Base-by-base conservation (phyloP, 1,284 basidiomycete species). In the Heterobasidion irregulare region DNA sequence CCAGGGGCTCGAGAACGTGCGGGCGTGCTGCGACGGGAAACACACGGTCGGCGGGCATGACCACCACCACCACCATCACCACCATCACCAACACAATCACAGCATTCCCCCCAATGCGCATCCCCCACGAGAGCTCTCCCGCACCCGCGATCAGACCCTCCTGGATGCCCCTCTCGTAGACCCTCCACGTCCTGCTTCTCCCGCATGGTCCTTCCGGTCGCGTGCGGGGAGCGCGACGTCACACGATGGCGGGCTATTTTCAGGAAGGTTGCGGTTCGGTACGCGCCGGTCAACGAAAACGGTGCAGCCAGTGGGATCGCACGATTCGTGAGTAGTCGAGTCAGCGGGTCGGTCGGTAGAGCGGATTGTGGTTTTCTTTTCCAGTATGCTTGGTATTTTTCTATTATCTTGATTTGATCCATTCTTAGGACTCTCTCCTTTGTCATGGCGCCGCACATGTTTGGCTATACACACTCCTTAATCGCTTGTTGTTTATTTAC, bases 1-100 rank as follows among this genome's bases (percentile, higher is more conserved):
- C 66, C 95, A 98, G 64, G 96, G 94, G 0, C 67, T 99, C 49
- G 95, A 98, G 71, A 96, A 97, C 64, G 93, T 96, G 32, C 81
- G 93, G 36, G 94, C 94, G 1, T 98, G 94, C 70, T 98, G 94
- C 65, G 92, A 95, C 68, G 96, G 96, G 63, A 81, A 78, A 49
- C 96, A 99, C 70, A 89, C 89, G 0, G 86, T 91, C 41, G 84
- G 84, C 0, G 74, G 77, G 56, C 72, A 78, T 80, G 70, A 72
- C 49, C 76, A 80, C 53, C 77, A 80, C 55, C 79, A 84, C 56
- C 80, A 83, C 52, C 79, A 83, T 53, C 80, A 82, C 48, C 77
- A 82, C 55, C 77, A 82, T 55, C 75, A 78, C 56, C 70, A 76
- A 50, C 67, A 64, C 55, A 69, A 71, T 32, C 65, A 69, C 53